phyloP scores from a whole-genome alignment of 805 yeast species.

The Starmerella cellae region DNA sequence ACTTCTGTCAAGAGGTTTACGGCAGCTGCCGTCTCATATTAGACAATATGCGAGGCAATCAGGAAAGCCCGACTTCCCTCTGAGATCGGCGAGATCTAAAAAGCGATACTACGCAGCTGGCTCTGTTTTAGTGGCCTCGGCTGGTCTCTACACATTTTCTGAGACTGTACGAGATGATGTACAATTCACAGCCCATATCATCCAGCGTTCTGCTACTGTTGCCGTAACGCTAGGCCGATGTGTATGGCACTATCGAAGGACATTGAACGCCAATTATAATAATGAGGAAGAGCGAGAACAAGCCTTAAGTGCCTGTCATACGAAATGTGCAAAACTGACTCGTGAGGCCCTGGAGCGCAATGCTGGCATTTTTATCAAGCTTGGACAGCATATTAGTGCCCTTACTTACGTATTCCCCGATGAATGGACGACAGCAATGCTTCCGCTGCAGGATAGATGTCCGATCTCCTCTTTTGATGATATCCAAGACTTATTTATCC shows the following conservation, averaged over 20 bases:
- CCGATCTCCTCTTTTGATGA: conserved; percentile 66
- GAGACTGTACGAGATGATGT: conserved; percentile 20
- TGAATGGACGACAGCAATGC: conserved; percentile 94
- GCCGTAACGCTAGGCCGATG: conserved; percentile 36
- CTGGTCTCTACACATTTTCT: conserved; percentile 18
- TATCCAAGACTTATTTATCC: conserved; percentile 48
- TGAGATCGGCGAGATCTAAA: no score
- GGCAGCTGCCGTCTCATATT: no score
- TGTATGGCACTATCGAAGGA: conserved; percentile 51
- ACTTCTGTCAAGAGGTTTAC: no score
- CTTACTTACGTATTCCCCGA: conserved; percentile 78
- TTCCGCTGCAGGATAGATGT: conserved; percentile 81
- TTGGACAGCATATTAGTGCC: conserved; percentile 91
- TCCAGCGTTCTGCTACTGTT: conserved; percentile 25
- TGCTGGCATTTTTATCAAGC: conserved; percentile 85
- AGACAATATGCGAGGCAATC: no score
- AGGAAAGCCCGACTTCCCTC: no score
- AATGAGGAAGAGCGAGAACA: conserved; percentile 34
- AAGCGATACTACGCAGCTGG: background rate
- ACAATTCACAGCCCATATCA: conserved; percentile 20
- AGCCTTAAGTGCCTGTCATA: conserved; percentile 57
- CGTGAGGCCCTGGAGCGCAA: conserved; percentile 65
- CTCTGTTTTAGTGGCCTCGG: background rate
- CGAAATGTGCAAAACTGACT: conserved; percentile 64
- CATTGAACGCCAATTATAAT: conserved; percentile 36